Percentiles rank a stretch among this genome's conserved stretches.
phyloP scores from a whole-genome alignment of 495 filamentous ascomycete genomes.

The Lophiotrema nucula region DNA sequence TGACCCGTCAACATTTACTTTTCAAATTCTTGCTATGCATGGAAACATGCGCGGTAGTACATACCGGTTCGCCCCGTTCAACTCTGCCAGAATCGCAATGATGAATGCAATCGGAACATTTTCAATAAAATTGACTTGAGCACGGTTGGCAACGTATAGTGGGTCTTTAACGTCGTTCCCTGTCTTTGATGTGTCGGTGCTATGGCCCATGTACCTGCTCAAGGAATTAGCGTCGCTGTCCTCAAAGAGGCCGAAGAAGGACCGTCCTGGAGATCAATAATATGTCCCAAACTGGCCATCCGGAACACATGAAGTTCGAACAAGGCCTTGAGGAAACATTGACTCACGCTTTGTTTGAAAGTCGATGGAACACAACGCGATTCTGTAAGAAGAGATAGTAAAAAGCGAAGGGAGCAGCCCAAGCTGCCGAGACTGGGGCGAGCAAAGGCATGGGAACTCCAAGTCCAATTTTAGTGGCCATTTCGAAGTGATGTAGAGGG shows the following conservation, averaged over 20 bases:
- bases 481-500: neutral
- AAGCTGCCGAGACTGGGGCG: constrained; percentile 45
- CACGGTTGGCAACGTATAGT: constrained; percentile 38
- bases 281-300: too few species aligned
- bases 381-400: constrained; percentile 46
- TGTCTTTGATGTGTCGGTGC: neutral
- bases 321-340: neutral
- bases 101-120: constrained; percentile 45
- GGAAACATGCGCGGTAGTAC: neutral
- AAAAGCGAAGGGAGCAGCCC: constrained; percentile 47
- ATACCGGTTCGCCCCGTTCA: constrained; percentile 46
- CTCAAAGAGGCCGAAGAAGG: too few species aligned
- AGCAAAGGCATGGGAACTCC: constrained; percentile 22
- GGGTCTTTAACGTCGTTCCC: constrained; percentile 26
- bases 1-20: too few species aligned
- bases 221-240: too few species aligned
- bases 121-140: constrained; percentile 48
- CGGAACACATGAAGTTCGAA: too few species aligned
- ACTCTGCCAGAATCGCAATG: constrained; percentile 41
- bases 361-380: constrained; percentile 44
- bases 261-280: too few species aligned
- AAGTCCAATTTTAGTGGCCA: constrained; percentile 17
- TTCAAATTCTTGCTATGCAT: too few species aligned
- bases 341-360: constrained; percentile 36
- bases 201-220: constrained; percentile 23